Evolutionary conservation across 495 filamentous ascomycete species (phyloP), one percentile per base, ranked within the genome.

Genomic region (Aspergillus sclerotiicarbonarius): DNA sequence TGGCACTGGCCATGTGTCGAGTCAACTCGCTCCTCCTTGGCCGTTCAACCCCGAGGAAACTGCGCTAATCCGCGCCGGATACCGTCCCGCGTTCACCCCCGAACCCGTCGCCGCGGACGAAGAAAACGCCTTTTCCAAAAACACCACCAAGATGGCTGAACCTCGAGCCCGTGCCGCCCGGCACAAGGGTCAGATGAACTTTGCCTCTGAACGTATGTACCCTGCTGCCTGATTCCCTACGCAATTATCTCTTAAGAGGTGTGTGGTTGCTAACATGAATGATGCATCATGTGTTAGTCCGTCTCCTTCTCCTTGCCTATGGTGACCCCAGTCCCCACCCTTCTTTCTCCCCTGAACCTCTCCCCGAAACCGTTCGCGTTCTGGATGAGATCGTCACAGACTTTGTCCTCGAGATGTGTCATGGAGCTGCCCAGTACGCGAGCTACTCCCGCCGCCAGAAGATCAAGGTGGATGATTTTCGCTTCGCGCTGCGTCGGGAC

Each of bases 391-490:
- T 98, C 55, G 82, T 94, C 53, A 96, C 91, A 45, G 94, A 97
- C 71, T 93, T 90, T 73, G 83, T 92, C 56, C 85, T 94, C 57
- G 90, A 92, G 69, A 81, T 94, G 57, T 92, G 89, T 78, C 94
- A 96, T 79, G 87, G 89, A 52, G 93, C 94, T 6, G 87, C 89
- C 25, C 83, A 87, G 20, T 85, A 85, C 61, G 94, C 94, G 0
- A 84, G 87, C 64, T 86, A 94, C 70, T 84, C 88, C 3, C 86
- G 90, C 4, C 86, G 94, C 7, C 89, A 93, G 65, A 98, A 98
- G 75, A 90, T 97, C 75, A 98, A 98, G 67, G 89, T 96, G 56
- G 94, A 98, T 61, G 94, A 98, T 70, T 96, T 98, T 78, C 90
- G 92, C 66, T 98, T 94, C 66, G 90, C 90, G 31, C 83, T 97